Evolutionary conservation across 306 rosid species (phyloP), one percentile per base, ranked within the genome.

Genomic region (Mimosa bimucronata): DNA sequence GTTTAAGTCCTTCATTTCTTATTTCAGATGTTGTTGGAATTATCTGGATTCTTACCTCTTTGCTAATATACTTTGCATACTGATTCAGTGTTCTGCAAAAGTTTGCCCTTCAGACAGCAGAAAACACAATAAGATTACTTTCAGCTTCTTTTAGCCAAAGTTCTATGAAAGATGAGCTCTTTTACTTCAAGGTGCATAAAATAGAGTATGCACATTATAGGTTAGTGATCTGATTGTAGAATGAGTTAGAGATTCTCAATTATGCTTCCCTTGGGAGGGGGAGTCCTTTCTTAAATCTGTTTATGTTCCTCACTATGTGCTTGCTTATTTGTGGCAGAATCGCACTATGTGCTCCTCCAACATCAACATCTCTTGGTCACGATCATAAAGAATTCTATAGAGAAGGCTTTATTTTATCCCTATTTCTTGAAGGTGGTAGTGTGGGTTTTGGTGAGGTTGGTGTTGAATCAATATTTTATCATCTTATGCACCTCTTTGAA

Each of bases 401-500:
- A 87, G 97, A 91, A 85, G 97, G 97, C 76, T 94, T 88, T 83
- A 84, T 94, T 79, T 85, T 92, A 82, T 87, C 95, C 73, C 71
- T 94, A 85, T 88, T 68, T 82, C 94, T 94, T 60, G 97, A 90
- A 84, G 97, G 92, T 81, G 98, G 97, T 60, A 87, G 88, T 77
- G 81, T 84, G 75, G 98, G 97, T 83, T 86, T 80, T 88, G 98
- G 98, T 55, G 98, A 94, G 98, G 98, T 92, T 84, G 76, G 94
- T 86, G 69, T 81, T 58, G 14, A 19, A 74, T 82, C 73, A 48
- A 79, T 64, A 15, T 76, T 73, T 11, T 58, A 48, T 83, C 48
- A 44, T 62, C 46, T 25, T 66, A 69, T 53, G 55, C 66, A 70
- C 60, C 45, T 72, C 44, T 64, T 16, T 15, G 5, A 0, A 15